These are phyloP conservation scores for Maudiozyma saulgeensis DNA, from an alignment of 805 yeast species.

Conservation along the genomic window DNA sequence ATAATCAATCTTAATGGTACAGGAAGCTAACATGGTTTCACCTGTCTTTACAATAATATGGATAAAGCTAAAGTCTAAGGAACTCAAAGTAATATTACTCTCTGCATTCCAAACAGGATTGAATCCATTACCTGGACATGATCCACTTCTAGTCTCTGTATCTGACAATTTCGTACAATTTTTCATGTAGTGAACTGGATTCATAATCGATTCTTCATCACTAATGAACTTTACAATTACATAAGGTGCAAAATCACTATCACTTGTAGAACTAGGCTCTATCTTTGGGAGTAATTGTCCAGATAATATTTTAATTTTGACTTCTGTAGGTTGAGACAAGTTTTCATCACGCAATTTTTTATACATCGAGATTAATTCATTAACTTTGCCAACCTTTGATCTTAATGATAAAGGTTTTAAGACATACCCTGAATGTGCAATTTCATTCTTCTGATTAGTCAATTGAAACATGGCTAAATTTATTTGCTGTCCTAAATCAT, in stretches of 20 bases:
- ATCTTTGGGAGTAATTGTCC: slow-evolving; percentile 81
- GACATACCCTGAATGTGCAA: slow-evolving; percentile 54
- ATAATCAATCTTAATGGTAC: slow-evolving; percentile 51
- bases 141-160: slow-evolving; percentile 17
- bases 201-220: slow-evolving; percentile 7
- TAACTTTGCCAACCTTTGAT: slow-evolving; percentile 15
- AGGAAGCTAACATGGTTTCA: slow-evolving; percentile 42
- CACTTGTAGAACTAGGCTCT: slow-evolving; percentile 33
- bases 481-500: slow-evolving; percentile 79
- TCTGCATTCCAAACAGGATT: slow-evolving; percentile 73
- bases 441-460: slow-evolving; percentile 31
- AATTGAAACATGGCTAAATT: slow-evolving; percentile 73
- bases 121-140: slow-evolving; percentile 63
- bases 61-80: slow-evolving; percentile 43
- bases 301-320: slow-evolving; percentile 48
- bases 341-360: slow-evolving; percentile 7
- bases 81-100: slow-evolving; percentile 34
- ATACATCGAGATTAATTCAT: slow-evolving; percentile 19
- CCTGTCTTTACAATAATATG: slow-evolving; percentile 42
- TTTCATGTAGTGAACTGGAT: slow-evolving; percentile 13
- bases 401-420: slow-evolving; percentile 55
- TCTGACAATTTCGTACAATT: slow-evolving; percentile 15
- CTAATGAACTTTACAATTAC: slow-evolving; percentile 18
- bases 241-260: slow-evolving; percentile 16
- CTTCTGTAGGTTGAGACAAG: slow-evolving; percentile 7